Conservation (phyloP, 257 asterid genomes). For the Penstemon newberryi region DNA sequence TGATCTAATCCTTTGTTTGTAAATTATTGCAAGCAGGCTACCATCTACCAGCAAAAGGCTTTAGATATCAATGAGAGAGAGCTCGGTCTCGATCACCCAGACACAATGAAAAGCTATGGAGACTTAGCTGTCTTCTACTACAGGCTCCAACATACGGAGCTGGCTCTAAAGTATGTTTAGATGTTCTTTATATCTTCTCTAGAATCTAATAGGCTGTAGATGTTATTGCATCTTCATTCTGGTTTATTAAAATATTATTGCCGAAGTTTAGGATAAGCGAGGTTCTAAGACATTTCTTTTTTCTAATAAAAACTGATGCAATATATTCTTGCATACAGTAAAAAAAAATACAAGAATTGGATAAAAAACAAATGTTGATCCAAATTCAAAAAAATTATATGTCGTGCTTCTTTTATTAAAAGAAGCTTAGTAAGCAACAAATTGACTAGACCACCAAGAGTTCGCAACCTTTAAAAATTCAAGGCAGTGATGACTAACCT, state of each 20-base stretch:
- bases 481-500: constrained; percentile 1
- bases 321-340: background rate
- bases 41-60: constrained; percentile 83
- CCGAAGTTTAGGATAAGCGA: background rate
- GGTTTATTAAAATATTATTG: too few relatives aligned
- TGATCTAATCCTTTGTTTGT: constrained; percentile 22
- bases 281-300: background rate
- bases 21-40: constrained; percentile 48
- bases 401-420: too few relatives aligned
- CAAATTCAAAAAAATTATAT: background rate
- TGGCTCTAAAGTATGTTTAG: constrained; percentile 50
- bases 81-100: constrained; percentile 87
- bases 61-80: constrained; percentile 85
- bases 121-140: constrained; percentile 84
- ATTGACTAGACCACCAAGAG: background rate
- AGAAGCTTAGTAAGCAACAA: background rate
- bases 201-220: background rate
- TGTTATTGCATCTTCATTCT: too few relatives aligned
- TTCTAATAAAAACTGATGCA: background rate
- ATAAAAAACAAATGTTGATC: background rate
- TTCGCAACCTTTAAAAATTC: constrained; percentile 7
- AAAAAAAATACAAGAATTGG: background rate
- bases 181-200: constrained; percentile 6
- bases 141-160: constrained; percentile 77
- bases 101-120: constrained; percentile 89